Base-by-base conservation (phyloP, 202 grass and related monocot genomes). In the Digitaria exilis region DNA sequence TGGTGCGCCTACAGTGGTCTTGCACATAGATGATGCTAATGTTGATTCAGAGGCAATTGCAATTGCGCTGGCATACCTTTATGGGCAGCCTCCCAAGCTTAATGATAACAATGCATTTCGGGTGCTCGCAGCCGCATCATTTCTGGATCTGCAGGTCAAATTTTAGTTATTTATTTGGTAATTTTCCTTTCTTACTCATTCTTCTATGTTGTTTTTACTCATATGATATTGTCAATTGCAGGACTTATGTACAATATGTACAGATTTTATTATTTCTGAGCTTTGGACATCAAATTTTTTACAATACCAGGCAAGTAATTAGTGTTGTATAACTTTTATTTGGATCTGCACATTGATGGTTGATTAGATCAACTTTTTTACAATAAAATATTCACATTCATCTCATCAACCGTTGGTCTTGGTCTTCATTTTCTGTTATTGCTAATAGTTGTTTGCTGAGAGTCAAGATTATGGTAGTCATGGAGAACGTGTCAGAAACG, bases 181-280 rank as follows among this genome's bases (percentile, higher is more conserved):
- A 17, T 30, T 24, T 68, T 76, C 44, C 42, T 86, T 71, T 82
- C 4, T 71, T 55, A 24, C 57, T 48, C 7, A 76, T 31, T 78
- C 44, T 22, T 7, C 9, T 81, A 3, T 79, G 19, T 57, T 72
- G 42, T 67, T 56, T 56, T 80, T 16, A 50, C 85, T 88, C 80
- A 77, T 56, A 35, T 73, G 46, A 34, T 60, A 44, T 59, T 14
- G 26, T 88, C 79, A 77, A 71, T 79, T 92, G 49, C 86, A 99
- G 96, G 89, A 95, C 83, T 93, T 99, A 55, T 99, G 96, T 78
- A 91, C 84, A 76, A 96, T 96, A 89, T 99, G 96, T 84, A 99
- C 93, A 24, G 93, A 99, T 82, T 99, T 92, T 89, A 99, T 99
- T 78, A 96, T 96, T 82, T 90, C 96, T 75, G 96, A 96, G 84